These are phyloP conservation scores for Penicillium samsonianum DNA, from an alignment of 495 filamentous ascomycete genomes.

Conservation along the genomic window DNA sequence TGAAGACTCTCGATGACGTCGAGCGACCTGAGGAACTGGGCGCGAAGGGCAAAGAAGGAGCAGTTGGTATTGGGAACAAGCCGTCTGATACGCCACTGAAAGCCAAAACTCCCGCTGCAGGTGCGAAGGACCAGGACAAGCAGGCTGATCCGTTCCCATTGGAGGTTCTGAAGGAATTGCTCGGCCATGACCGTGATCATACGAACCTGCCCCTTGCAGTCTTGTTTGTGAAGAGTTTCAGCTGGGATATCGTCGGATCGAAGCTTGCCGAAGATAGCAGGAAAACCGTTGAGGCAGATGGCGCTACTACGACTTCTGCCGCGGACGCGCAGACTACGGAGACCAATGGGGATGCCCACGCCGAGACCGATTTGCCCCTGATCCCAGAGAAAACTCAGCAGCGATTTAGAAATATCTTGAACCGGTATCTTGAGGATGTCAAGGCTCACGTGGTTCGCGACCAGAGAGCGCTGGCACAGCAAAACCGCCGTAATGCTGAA, in stretches of 20 bases:
- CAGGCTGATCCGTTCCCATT: slow-evolving; percentile 84
- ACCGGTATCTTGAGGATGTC: slow-evolving; percentile 90
- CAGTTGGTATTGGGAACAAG: slow-evolving; percentile 48
- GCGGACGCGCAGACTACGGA: slow-evolving; percentile 51
- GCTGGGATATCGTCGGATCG: slow-evolving; percentile 90
- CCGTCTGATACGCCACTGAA: slow-evolving; percentile 57
- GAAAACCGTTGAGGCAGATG: slow-evolving; percentile 84
- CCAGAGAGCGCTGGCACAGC: slow-evolving; percentile 78
- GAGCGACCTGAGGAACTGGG: slow-evolving; percentile 79
- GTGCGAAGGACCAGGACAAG: slow-evolving; percentile 41
- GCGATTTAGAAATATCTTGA: slow-evolving; percentile 84
- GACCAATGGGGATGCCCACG: slow-evolving; percentile 40
- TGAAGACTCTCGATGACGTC: slow-evolving; percentile 88
- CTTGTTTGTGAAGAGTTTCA: slow-evolving; percentile 92
- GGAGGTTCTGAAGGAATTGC: slow-evolving; percentile 93
- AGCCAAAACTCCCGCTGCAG: slow-evolving; percentile 31
- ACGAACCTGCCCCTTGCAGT: slow-evolving; percentile 87
- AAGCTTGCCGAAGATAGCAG: slow-evolving; percentile 70
- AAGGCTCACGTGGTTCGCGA: slow-evolving; percentile 85
- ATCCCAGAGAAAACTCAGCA: slow-evolving; percentile 74
- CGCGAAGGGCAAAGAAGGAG: slow-evolving; percentile 63
- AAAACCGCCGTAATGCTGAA: slow-evolving; percentile 92
- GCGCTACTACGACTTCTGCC: slow-evolving; percentile 54
- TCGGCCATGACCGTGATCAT: slow-evolving; percentile 92
- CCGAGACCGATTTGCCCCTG: slow-evolving; percentile 64